These are phyloP conservation scores for Calonectria multiphialidica DNA, from an alignment of 2,329 filamentous ascomycete genomes.

Conservation along the genomic window DNA sequence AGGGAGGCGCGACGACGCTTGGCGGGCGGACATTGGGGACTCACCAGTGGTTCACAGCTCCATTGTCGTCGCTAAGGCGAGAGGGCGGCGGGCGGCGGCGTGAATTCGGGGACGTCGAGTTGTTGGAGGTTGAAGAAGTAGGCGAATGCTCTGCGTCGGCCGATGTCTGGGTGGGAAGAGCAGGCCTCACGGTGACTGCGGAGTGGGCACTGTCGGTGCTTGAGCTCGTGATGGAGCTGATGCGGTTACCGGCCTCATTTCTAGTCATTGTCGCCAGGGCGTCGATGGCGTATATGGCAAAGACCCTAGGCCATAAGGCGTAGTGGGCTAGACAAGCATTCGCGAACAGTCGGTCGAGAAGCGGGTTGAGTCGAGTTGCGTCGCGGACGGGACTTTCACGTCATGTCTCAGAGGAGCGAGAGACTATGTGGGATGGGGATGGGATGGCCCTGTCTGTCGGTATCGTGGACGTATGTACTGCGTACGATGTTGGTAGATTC, in stretches of 20 bases:
- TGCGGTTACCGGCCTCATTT: constrained; percentile 73
- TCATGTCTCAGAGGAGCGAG: constrained; percentile 42
- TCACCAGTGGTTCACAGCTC: constrained; percentile 42
- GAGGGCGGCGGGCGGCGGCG: constrained; percentile 32
- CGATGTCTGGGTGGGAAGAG: constrained; percentile 40
- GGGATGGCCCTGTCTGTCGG: constrained; percentile 35
- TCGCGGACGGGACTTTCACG: constrained; percentile 45
- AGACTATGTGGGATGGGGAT: constrained; percentile 14
- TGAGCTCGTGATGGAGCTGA: constrained; percentile 57
- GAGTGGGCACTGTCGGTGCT: constrained; percentile 77
- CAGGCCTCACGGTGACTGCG: constrained; percentile 71
- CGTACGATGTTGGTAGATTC: not conserved
- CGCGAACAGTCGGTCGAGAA: constrained; percentile 29
- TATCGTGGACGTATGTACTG: constrained; percentile 16
- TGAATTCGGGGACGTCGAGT: constrained; percentile 30
- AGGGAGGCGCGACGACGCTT: constrained; percentile 26
- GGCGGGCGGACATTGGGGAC: constrained; percentile 32
- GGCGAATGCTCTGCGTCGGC: constrained; percentile 31
- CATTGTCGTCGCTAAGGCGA: constrained; percentile 42
- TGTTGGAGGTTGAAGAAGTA: constrained; percentile 30
- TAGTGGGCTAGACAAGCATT: constrained; percentile 37
- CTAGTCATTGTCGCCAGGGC: constrained; percentile 72
- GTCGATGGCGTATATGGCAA: constrained; percentile 46
- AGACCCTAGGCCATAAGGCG: constrained; percentile 47
- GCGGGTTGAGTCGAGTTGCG: constrained; percentile 18